Conservation (phyloP, 1,284 basidiomycete genomes). For the Baeospora myosura region DNA sequence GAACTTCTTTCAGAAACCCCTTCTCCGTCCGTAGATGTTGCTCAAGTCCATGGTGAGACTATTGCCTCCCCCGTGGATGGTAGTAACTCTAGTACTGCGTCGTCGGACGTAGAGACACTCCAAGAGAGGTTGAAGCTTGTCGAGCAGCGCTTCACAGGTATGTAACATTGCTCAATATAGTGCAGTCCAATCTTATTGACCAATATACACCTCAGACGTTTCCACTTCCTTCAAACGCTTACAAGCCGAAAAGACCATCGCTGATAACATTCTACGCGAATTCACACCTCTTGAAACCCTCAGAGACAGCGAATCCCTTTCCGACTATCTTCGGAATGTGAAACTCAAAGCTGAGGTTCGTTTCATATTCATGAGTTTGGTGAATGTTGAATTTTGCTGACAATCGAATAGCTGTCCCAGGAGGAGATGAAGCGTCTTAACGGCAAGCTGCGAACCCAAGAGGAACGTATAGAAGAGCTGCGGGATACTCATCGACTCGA, state of each 20-base stretch:
- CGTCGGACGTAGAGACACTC: conserved; percentile 44
- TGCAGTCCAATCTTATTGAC: conserved; percentile 6
- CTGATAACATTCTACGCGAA: conserved; percentile 67
- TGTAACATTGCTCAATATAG: conserved; percentile 11
- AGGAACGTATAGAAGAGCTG: conserved; percentile 76
- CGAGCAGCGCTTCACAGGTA: conserved; percentile 68
- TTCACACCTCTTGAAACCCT: conserved; percentile 66
- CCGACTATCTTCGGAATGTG: conserved; percentile 66
- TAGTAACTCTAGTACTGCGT: no score
- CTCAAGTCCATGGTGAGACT: no score
- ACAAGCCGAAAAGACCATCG: conserved; percentile 62
- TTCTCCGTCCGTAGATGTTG: no score
- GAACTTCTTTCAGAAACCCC: no score
- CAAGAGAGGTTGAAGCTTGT: conserved; percentile 59
- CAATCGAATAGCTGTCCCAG: conserved; percentile 45
- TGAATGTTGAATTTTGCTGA: conserved; percentile 1
- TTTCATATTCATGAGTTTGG: conserved; percentile 1
- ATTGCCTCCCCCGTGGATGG: no score
- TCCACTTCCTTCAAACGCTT: conserved; percentile 70
- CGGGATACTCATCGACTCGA: conserved; percentile 77
- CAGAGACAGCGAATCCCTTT: conserved; percentile 58
- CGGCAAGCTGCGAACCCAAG: conserved; percentile 68
- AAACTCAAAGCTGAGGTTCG: conserved; percentile 65
- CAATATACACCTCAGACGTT: conserved; percentile 42
- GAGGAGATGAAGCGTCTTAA: conserved; percentile 71